Evolutionary conservation across 139 green algal species (phyloP), one percentile per base, ranked within the genome.

Genomic region (Asterochloris sp.): DNA sequence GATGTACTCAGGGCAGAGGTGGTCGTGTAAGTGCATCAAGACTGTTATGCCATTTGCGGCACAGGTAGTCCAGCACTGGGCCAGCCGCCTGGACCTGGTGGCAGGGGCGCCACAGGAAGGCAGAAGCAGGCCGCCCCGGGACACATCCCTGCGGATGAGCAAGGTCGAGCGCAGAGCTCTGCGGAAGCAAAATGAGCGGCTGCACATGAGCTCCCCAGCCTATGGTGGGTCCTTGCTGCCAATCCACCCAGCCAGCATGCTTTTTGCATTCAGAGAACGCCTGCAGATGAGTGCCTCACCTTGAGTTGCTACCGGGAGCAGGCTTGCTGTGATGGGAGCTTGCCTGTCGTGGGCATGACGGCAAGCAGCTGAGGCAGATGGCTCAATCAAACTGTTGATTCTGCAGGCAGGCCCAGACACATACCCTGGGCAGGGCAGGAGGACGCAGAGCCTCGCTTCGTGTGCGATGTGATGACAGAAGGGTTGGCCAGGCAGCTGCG

Each of bases 401-500:
- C 38, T 54, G 38, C 38, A 54, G 38, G 38, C 38, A 54, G 38
- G 38, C 38, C 38, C 38, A 54, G 38, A 54, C 38, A 54, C 38
- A 54, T 54, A 54, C 38, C 38, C 38, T 54, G 38, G 38, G 38
- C 38, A 54, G 38, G 38, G 38, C 38, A 82, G 21, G 77, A 81
- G 10, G 19, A 21, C 28, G 66, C 62, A 1, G 63, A 74, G 62
- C 84, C 87, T 1, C 84, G 83, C 29, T 93, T 93, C 73, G 68
- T 91, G 9, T 85, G 74, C 11, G 89, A 92, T 62, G 81, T 85
- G 10, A 92, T 90, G 84, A 76, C 79, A 4, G 81, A 93, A 61
- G 89, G 89, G 0, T 78, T 93, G 62, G 89, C 89, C 15, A 80
- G 86, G 24, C 89, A 91, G 86, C 82, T 93, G 66, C 83, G 89